Percentiles rank a stretch among this genome's conserved stretches.
Evolutionary conservation across 192 early-diverging fungal species (phyloP).

Genomic region (Dissophora globulifera): DNA sequence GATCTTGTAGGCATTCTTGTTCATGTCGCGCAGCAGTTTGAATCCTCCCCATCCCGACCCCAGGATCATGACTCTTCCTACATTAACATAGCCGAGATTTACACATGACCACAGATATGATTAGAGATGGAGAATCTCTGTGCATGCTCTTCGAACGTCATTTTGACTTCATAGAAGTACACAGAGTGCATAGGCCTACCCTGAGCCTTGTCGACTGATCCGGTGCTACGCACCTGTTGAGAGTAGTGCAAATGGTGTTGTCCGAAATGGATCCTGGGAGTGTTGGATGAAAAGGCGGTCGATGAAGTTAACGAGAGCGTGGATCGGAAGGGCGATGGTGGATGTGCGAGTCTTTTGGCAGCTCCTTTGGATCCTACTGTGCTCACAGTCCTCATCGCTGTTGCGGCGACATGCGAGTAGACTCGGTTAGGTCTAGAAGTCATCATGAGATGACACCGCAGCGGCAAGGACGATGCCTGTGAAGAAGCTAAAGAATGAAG

Average conservation of each 20-base stretch:
- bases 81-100: too few relatives aligned
- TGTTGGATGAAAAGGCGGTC: not conserved
- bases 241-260: not conserved
- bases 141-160: too few relatives aligned
- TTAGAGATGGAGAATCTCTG: too few relatives aligned
- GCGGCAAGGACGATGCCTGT: too few relatives aligned
- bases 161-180: conserved; percentile 1
- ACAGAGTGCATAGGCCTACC: conserved; percentile 22
- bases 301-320: not conserved
- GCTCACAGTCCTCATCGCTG: too few relatives aligned
- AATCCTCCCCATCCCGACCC: conserved; percentile 79
- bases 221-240: conserved; percentile 33
- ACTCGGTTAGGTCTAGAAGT: too few relatives aligned
- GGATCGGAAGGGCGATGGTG: not conserved
- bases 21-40: conserved; percentile 75
- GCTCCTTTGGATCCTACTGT: too few relatives aligned
- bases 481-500: too few relatives aligned
- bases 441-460: too few relatives aligned
- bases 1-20: conserved; percentile 75
- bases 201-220: conserved; percentile 56
- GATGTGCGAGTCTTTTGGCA: too few relatives aligned
- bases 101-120: not conserved
- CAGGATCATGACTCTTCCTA: conserved; percentile 47
- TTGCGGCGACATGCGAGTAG: too few relatives aligned
- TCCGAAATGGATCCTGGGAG: not conserved